Conservation (phyloP, 306 rosid genomes). For the Cucumis cinereus region DNA sequence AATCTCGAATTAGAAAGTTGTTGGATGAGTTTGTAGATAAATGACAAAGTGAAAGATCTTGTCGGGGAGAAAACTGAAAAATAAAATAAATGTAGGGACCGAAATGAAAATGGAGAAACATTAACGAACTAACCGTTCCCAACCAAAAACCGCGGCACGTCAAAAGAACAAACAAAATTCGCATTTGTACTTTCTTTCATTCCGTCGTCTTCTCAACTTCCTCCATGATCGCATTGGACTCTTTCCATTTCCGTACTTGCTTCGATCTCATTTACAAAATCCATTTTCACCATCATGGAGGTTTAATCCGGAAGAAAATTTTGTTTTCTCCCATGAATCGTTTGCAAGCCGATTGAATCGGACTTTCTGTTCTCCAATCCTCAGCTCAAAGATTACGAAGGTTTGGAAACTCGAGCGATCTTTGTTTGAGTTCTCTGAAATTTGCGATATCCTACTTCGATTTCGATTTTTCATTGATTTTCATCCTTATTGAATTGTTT, state of each 20-base stretch:
- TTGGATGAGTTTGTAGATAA: too few relatives aligned
- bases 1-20: too few relatives aligned
- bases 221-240: slow-evolving; percentile 5
- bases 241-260: not conserved
- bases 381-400: not conserved
- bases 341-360: not conserved
- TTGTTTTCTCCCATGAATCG: not conserved
- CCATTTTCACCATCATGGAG: not conserved
- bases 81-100: not conserved
- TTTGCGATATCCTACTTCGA: not conserved
- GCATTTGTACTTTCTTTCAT: not conserved
- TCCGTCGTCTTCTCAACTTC: slow-evolving; percentile 3
- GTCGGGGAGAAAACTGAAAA: not conserved
- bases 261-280: not conserved
- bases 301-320: not conserved
- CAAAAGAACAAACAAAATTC: not conserved
- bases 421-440: not conserved
- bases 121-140: slow-evolving; percentile 4
- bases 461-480: not conserved
- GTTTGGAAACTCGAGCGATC: not conserved
- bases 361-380: not conserved
- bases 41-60: too few relatives aligned
- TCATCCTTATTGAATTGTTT: not conserved
- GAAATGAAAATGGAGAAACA: not conserved
- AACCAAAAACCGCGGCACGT: slow-evolving; percentile 7